phyloP scores from a whole-genome alignment of 176 grass and related monocot species.

The Otatea glauca region DNA sequence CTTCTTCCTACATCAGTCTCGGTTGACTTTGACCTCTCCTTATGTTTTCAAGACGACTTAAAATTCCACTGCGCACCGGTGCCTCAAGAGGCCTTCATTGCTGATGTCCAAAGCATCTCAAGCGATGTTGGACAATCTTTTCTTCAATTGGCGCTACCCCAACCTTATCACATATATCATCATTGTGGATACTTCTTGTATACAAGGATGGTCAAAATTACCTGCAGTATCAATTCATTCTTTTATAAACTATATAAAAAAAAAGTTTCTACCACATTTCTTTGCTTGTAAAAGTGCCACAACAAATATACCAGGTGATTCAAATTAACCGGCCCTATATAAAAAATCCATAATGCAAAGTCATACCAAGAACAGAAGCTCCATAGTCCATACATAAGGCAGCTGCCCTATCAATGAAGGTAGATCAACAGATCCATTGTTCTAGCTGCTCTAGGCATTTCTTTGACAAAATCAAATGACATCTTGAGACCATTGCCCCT shows the following conservation, averaged over 20 bases:
- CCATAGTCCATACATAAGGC: conserved; percentile 54
- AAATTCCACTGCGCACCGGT: too few species aligned
- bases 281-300: neutral
- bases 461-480: conserved; percentile 61
- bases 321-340: neutral
- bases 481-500: conserved; percentile 46
- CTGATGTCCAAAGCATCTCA: too few species aligned
- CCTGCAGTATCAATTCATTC: conserved; percentile 46
- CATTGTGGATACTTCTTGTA: conserved; percentile 58
- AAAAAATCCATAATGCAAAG: neutral
- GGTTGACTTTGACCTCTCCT: too few species aligned
- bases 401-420: conserved; percentile 43
- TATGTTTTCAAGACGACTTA: too few species aligned
- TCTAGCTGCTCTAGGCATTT: conserved; percentile 49
- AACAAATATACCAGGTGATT: neutral
- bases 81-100: too few species aligned
- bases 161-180: too few species aligned
- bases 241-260: neutral
- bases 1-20: too few species aligned
- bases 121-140: too few species aligned
- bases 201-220: conserved; percentile 69
- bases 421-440: neutral
- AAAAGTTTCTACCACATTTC: neutral
- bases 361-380: conserved; percentile 66
- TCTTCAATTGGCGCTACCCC: too few species aligned